Conservation (phyloP, 306 rosid genomes). For the Lathyrus tuberosus region DNA sequence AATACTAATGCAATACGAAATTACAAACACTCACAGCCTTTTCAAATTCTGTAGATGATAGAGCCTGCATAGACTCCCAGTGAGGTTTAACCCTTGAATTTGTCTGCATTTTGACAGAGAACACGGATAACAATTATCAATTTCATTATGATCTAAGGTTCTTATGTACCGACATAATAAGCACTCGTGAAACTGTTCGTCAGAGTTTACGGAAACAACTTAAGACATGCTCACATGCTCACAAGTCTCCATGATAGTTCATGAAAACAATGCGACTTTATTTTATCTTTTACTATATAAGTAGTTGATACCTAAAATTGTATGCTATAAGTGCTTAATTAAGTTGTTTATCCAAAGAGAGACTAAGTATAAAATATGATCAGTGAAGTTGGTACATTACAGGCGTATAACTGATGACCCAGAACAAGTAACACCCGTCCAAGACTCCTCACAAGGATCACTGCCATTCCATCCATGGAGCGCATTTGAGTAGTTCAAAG, state of each 20-base stretch:
- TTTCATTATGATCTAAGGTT: constrained; percentile 5
- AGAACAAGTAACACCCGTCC: constrained; percentile 84
- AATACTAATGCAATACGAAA: neutral
- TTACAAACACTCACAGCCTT: constrained; percentile 61
- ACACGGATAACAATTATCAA: constrained; percentile 1
- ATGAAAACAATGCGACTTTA: neutral
- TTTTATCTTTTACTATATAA: neutral
- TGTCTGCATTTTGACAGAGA: constrained; percentile 53
- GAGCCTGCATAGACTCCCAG: constrained; percentile 69
- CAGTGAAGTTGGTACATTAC: constrained; percentile 49
- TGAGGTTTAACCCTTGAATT: constrained; percentile 75
- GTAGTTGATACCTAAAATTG: neutral
- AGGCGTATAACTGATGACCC: constrained; percentile 75
- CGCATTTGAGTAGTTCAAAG: constrained; percentile 60
- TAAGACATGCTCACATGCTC: neutral
- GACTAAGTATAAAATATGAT: constrained; percentile 9
- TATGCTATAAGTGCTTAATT: neutral
- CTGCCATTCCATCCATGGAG: constrained; percentile 72
- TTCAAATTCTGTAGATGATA: constrained; percentile 62
- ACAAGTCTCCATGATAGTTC: neutral
- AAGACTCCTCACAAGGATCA: constrained; percentile 87
- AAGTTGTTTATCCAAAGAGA: neutral
- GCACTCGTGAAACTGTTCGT: neutral
- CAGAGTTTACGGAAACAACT: neutral
- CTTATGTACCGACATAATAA: neutral